Conservation (phyloP, 495 filamentous ascomycete genomes). For the Tuber melanosporum region DNA sequence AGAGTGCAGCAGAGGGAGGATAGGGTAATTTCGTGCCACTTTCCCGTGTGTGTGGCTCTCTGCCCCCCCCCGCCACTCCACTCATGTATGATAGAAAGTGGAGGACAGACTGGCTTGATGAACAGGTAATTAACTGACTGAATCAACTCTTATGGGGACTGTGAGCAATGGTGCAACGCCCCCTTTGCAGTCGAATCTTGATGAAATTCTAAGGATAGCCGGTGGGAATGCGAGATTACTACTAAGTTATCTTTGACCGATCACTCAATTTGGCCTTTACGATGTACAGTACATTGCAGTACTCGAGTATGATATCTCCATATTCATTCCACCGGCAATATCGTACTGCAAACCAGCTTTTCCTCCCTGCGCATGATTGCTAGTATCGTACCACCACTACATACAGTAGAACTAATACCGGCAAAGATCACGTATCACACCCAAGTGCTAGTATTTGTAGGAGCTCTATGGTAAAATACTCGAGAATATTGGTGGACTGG, state of each 20-base stretch:
- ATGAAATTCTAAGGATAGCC: neutral
- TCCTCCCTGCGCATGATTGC: neutral
- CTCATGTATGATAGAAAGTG: neutral
- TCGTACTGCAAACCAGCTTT: neutral
- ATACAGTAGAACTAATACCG: neutral
- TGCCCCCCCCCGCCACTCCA: neutral
- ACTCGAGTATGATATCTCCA: neutral
- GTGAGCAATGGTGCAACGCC: neutral
- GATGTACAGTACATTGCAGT: neutral
- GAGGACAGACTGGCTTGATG: neutral
- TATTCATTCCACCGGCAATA: neutral
- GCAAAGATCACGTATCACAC: neutral
- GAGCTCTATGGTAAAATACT: neutral
- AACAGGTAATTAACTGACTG: neutral
- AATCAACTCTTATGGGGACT: neutral
- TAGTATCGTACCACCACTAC: neutral
- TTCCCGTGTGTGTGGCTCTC: neutral
- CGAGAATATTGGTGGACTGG: neutral
- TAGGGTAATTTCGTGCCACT: neutral
- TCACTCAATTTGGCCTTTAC: neutral
- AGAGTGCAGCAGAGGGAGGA: neutral
- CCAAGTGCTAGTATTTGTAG: neutral
- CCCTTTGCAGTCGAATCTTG: neutral
- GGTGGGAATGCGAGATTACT: neutral
- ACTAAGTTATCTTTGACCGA: neutral